Conservation (phyloP, 495 filamentous ascomycete species). For the Astrothelium subdiscretum region DNA sequence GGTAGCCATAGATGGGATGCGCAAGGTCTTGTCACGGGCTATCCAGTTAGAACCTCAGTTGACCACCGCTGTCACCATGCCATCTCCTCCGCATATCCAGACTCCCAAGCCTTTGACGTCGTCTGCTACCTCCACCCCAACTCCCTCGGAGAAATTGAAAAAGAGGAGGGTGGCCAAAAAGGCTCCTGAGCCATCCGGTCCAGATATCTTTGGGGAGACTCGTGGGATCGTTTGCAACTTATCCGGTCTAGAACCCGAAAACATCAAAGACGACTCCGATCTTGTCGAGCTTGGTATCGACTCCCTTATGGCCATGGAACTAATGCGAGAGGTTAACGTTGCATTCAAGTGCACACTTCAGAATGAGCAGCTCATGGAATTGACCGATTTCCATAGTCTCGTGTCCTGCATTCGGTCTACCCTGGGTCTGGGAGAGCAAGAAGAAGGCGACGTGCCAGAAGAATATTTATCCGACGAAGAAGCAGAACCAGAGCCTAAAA, state of each 20-base stretch:
- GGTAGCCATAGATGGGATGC: neutral
- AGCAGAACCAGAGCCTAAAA: no score
- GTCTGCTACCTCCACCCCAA: neutral
- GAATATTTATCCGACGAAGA: neutral
- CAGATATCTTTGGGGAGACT: neutral
- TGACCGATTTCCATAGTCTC: slow-evolving; percentile 21
- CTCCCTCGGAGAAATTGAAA: neutral
- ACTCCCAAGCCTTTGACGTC: no score
- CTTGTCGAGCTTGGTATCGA: slow-evolving; percentile 44
- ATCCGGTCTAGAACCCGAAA: slow-evolving; percentile 31
- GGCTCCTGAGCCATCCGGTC: neutral
- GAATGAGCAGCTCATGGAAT: slow-evolving; percentile 28
- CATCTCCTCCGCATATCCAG: no score
- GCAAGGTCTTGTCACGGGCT: neutral
- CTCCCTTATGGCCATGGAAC: slow-evolving; percentile 45
- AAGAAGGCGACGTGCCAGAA: neutral
- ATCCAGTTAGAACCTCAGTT: neutral
- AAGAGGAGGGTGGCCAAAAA: neutral
- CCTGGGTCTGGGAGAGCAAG: slow-evolving; percentile 17
- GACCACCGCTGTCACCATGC: neutral
- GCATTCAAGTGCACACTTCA: slow-evolving; percentile 32
- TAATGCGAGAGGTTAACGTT: slow-evolving; percentile 38
- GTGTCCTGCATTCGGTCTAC: slow-evolving; percentile 19
- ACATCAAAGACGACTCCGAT: slow-evolving; percentile 29
- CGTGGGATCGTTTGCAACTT: neutral